A percentile compares a stretch with the other conserved stretches of the same genome.
Conservation (phyloP, 1,139 yeast genomes). For the Spencermartinsiella ligniputridi region DNA sequence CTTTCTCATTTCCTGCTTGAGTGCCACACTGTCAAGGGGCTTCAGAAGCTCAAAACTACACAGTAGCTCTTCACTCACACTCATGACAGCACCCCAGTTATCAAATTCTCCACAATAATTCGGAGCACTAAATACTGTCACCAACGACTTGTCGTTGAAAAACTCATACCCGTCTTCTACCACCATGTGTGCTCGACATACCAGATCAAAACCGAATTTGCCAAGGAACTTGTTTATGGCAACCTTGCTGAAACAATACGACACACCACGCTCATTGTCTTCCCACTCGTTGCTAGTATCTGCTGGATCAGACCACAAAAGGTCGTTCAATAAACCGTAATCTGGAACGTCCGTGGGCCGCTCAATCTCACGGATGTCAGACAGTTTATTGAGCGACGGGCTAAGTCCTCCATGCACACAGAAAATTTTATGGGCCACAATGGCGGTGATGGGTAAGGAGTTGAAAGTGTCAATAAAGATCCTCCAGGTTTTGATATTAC, state of each 20-base stretch:
- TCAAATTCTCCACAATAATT: conserved; percentile 98
- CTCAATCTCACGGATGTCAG: conserved; percentile 84
- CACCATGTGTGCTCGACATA: conserved; percentile 97
- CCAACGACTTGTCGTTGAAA: conserved; percentile 87
- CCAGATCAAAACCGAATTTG: conserved; percentile 87
- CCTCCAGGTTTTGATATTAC: conserved; percentile 92
- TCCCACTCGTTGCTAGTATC: conserved; percentile 96
- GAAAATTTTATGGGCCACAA: conserved; percentile 92
- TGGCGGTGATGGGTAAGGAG: conserved; percentile 90
- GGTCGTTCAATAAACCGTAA: conserved; percentile 85
- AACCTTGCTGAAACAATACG: conserved; percentile 90
- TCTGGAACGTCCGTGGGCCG: conserved; percentile 98
- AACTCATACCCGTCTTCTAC: conserved; percentile 98
- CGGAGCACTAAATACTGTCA: conserved; percentile 94
- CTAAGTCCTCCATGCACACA: conserved; percentile 97
- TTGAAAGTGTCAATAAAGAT: conserved; percentile 90
- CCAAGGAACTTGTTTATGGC: conserved; percentile 87
- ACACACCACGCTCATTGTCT: conserved; percentile 95
- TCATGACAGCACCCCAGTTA: conserved; percentile 99
- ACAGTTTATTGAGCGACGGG: conserved; percentile 85
- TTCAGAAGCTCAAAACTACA: conserved; percentile 91
- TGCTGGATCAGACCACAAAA: conserved; percentile 96
- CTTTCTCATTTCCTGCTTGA: conserved; percentile 65
- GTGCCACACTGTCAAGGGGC: conserved; percentile 88
- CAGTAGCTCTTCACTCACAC: conserved; percentile 84